Conservation (phyloP, 768 basidiomycete species). For the Cubamyces sp. region DNA sequence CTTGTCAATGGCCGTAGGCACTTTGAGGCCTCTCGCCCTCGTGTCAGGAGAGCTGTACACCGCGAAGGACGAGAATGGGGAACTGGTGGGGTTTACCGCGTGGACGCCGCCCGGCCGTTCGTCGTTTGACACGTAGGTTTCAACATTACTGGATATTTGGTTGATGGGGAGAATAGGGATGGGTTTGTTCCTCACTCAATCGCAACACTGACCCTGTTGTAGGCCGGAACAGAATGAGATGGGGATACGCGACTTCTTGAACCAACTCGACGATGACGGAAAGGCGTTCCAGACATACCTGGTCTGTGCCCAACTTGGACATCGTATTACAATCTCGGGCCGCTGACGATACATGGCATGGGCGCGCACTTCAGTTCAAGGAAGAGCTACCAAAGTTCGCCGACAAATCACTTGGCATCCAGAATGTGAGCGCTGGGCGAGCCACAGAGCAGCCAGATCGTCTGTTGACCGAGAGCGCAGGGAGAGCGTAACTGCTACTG, state of each 20-base stretch:
- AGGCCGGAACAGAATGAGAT: neutral
- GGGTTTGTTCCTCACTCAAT: too few species aligned
- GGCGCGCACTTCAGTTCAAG: neutral
- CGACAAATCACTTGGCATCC: neutral
- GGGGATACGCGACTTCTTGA: neutral
- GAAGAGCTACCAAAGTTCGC: conserved; percentile 1
- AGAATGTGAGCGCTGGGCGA: neutral
- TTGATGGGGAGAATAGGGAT: too few species aligned
- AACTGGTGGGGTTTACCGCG: conserved; percentile 19
- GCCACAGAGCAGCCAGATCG: neutral
- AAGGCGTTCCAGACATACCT: neutral
- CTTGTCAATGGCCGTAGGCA: neutral
- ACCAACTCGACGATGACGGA: neutral
- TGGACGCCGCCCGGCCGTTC: conserved; percentile 19
- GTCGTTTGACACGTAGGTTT: conserved; percentile 11
- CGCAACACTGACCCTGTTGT: too few species aligned
- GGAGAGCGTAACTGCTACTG: conserved; percentile 19
- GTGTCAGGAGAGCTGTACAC: conserved; percentile 23
- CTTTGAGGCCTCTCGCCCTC: conserved; percentile 7
- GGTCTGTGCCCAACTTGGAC: neutral
- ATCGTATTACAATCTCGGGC: neutral
- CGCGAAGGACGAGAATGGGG: conserved; percentile 19
- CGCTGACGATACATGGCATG: too few species aligned
- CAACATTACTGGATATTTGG: neutral
- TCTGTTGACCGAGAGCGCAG: neutral